These are phyloP conservation scores for Paraleonurus japonicus DNA, from an alignment of 257 asterid genomes.

Conservation along the genomic window DNA sequence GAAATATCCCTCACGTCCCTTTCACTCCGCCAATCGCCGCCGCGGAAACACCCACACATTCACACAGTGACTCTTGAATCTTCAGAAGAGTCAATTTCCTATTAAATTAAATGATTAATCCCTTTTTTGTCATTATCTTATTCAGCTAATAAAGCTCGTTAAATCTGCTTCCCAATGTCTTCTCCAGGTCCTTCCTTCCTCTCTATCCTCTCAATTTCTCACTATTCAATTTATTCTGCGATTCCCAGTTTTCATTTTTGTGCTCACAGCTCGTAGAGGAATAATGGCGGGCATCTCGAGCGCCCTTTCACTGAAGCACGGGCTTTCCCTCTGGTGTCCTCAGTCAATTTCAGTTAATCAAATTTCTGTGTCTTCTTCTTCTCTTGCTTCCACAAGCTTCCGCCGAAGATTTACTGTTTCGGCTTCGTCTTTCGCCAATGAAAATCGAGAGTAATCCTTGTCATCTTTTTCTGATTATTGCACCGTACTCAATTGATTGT, in stretches of 20 bases:
- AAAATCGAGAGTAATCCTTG: conserved; percentile 73
- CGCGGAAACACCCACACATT: neutral
- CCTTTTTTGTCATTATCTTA: neutral
- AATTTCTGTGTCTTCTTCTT: conserved; percentile 27
- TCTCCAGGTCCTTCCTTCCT: conserved; percentile 23
- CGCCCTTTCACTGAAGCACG: conserved; percentile 62
- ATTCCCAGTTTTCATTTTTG: neutral
- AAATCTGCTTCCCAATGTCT: conserved; percentile 17
- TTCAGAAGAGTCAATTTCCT: conserved; percentile 22
- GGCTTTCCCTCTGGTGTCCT: conserved; percentile 61
- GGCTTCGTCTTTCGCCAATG: conserved; percentile 74
- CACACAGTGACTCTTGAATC: conserved; percentile 20
- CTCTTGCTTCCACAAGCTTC: conserved; percentile 38
- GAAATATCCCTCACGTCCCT: conserved; percentile 26
- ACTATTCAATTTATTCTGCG: neutral
- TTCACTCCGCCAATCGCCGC: conserved; percentile 37
- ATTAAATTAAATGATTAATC: conserved; percentile 1
- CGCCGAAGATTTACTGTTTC: conserved; percentile 59
- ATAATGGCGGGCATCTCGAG: conserved; percentile 52
- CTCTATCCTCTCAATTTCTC: conserved; percentile 7
- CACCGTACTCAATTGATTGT: neutral
- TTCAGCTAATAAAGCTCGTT: conserved; percentile 11
- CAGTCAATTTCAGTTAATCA: conserved; percentile 50
- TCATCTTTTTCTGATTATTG: conserved; percentile 7
- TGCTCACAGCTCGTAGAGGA: conserved; percentile 40